Percentiles rank a stretch among this genome's conserved stretches.
phyloP scores from a whole-genome alignment of 148 eudicot species.

The Fallopia convolvulus region DNA sequence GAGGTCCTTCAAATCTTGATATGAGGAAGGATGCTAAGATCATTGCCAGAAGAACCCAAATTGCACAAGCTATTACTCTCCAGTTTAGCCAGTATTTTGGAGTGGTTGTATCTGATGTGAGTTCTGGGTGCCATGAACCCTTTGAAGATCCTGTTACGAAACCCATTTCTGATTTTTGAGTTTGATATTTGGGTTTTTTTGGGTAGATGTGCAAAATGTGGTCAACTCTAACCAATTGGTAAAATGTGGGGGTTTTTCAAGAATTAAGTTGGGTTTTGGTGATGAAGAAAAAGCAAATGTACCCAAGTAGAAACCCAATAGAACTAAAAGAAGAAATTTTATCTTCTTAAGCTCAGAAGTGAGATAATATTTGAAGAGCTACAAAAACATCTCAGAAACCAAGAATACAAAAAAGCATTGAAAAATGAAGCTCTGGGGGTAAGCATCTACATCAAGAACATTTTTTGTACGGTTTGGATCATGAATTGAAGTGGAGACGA shows the following conservation, averaged over 20 bases:
- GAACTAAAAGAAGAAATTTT: neutral
- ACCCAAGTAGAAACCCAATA: constrained; percentile 2
- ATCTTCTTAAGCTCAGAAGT: neutral
- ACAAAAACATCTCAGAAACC: constrained; percentile 12
- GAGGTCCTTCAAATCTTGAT: constrained; percentile 46
- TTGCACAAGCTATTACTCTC: constrained; percentile 56
- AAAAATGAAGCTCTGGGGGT: no score
- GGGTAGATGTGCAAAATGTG: neutral
- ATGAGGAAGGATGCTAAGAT: constrained; percentile 43
- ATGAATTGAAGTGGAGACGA: neutral
- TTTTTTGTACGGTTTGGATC: neutral
- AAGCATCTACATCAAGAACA: neutral
- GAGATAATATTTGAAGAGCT: neutral
- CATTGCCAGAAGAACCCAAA: constrained; percentile 45
- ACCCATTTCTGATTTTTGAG: constrained; percentile 26
- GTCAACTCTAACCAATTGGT: neutral
- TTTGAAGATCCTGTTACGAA: constrained; percentile 45
- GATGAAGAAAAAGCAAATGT: constrained; percentile 4
- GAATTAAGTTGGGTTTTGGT: constrained; percentile 21
- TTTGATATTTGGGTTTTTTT: neutral
- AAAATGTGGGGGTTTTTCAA: constrained; percentile 11
- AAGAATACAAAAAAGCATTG: neutral
- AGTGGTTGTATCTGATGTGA: constrained; percentile 36
- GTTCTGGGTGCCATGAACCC: constrained; percentile 63
- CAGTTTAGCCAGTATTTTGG: constrained; percentile 84